phyloP scores from a whole-genome alignment of 306 rosid species.

The Begonia fuchsioides region DNA sequence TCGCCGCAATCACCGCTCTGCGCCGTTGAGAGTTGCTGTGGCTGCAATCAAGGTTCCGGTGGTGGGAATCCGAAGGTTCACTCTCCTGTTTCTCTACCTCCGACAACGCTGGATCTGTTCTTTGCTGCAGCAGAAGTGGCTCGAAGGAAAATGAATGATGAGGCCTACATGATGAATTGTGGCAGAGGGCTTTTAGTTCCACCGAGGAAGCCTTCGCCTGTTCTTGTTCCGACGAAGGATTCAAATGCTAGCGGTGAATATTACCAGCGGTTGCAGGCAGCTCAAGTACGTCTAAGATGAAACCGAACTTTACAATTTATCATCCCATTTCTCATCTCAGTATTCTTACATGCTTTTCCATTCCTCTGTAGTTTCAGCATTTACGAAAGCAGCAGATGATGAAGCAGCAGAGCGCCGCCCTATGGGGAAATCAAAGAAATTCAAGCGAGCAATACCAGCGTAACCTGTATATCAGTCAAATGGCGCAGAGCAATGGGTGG shows the following conservation, averaged over 20 bases:
- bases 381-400: conserved; percentile 32
- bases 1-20: conserved; percentile 48
- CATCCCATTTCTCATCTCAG: not conserved
- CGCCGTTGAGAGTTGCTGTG: conserved; percentile 22
- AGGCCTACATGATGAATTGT: conserved; percentile 3
- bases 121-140: conserved; percentile 38
- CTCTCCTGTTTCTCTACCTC: conserved; percentile 8
- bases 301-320: not conserved
- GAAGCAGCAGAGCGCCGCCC: conserved; percentile 15
- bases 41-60: conserved; percentile 23
- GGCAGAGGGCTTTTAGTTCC: conserved; percentile 8
- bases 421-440: conserved; percentile 14
- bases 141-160: conserved; percentile 24
- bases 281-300: conserved; percentile 18
- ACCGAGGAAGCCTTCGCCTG: conserved; percentile 17
- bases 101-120: conserved; percentile 36
- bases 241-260: conserved; percentile 14
- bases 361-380: conserved; percentile 17
- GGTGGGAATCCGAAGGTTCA: conserved; percentile 32
- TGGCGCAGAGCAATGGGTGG: conserved; percentile 18
- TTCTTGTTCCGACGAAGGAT: conserved; percentile 12
- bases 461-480: conserved; percentile 9
- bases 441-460: conserved; percentile 10
- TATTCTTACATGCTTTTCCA: not conserved
- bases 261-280: conserved; percentile 22